Conservation (phyloP, 1,139 yeast species). For the Lizanozyma gosingica region DNA sequence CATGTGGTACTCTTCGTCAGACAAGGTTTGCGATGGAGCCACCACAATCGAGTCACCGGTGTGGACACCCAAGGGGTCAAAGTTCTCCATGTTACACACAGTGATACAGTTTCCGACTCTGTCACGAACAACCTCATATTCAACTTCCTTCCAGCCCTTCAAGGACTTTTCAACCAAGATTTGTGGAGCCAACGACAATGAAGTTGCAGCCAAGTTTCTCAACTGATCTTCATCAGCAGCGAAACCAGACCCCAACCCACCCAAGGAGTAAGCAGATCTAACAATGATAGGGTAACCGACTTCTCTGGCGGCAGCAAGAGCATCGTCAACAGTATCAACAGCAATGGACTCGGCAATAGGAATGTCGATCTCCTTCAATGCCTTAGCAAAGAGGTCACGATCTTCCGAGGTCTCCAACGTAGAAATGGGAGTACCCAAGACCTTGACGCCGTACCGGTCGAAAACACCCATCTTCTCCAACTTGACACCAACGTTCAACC, state of each 20-base stretch:
- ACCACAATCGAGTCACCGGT: conserved; percentile 99
- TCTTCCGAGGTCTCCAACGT: conserved; percentile 96
- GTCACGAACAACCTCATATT: conserved; percentile 97
- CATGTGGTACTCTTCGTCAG: conserved; percentile 98
- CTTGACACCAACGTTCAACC: conserved; percentile 89
- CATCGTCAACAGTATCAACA: conserved; percentile 88
- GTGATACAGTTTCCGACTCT: conserved; percentile 95
- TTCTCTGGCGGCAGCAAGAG: conserved; percentile 72
- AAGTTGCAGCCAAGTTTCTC: conserved; percentile 78
- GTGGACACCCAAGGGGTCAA: conserved; percentile 96
- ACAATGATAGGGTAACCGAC: conserved; percentile 97
- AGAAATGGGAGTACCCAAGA: conserved; percentile 91
- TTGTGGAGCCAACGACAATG: conserved; percentile 87
- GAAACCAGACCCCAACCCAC: conserved; percentile 98
- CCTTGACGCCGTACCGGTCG: conserved; percentile 85
- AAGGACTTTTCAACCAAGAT: conserved; percentile 91
- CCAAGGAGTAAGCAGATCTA: conserved; percentile 94
- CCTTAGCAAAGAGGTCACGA: conserved; percentile 91
- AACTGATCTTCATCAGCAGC: conserved; percentile 79
- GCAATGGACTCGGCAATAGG: conserved; percentile 97
- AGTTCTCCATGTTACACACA: conserved; percentile 98
- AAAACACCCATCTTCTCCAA: conserved; percentile 90
- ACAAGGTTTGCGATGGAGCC: conserved; percentile 95
- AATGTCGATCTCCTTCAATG: conserved; percentile 84
- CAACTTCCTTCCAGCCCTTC: conserved; percentile 99